A percentile compares a stretch with the other conserved stretches of the same genome.
Evolutionary conservation across 257 asterid genomes (phyloP).

Genomic region (Jaltomata sinuosa): DNA sequence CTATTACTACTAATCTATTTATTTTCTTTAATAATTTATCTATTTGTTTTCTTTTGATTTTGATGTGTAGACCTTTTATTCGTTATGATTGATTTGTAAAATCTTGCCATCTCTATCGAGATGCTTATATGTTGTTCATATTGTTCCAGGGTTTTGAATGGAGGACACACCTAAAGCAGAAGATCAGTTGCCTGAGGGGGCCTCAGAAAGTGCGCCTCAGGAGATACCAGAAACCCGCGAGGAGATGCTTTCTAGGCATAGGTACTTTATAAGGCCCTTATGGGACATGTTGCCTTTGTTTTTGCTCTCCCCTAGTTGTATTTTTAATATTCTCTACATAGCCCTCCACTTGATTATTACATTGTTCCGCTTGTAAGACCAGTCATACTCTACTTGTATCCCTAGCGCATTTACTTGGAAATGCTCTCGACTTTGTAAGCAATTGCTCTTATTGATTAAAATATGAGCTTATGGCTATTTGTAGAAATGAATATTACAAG

Average conservation of each 20-base stretch:
- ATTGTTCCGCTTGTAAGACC: neutral
- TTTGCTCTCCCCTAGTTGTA: neutral
- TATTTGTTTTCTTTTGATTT: neutral
- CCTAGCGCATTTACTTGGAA: neutral
- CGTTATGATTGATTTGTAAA: neutral
- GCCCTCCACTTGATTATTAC: neutral
- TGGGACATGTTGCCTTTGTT: neutral
- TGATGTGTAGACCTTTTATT: neutral
- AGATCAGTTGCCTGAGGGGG: constrained; percentile 23
- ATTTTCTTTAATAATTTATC: neutral
- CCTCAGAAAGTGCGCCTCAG: constrained; percentile 22
- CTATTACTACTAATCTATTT: neutral
- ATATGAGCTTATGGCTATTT: neutral
- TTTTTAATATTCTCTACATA: neutral
- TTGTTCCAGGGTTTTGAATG: constrained; percentile 29
- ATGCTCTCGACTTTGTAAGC: neutral
- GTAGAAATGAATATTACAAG: neutral
- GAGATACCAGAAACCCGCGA: constrained; percentile 40
- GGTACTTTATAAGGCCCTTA: constrained; percentile 10
- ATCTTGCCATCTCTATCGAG: neutral
- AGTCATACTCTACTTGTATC: neutral
- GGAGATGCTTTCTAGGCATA: constrained; percentile 66
- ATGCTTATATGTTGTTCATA: neutral
- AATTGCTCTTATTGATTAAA: neutral
- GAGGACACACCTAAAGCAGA: constrained; percentile 33